phyloP scores from a whole-genome alignment of 352 stramenopile species.

The Globisporangium paddicum region DNA sequence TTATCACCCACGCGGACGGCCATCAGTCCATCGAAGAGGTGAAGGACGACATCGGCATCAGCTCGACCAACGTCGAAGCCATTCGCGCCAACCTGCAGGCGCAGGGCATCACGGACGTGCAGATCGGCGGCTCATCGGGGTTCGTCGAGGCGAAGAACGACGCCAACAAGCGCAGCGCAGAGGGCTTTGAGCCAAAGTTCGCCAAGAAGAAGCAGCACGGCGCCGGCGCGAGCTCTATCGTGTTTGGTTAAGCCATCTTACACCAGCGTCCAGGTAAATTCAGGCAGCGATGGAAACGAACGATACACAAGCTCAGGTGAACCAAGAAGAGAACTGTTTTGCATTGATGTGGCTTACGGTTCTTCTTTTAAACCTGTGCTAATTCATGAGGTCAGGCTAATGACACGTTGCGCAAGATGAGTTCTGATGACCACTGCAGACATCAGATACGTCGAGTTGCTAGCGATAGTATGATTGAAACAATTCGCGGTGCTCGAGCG shows the following conservation, averaged over 20 bases:
- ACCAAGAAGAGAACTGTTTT: background rate
- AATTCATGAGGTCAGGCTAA: no score
- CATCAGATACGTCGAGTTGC: no score
- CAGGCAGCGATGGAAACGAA: background rate
- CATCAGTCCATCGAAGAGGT: slow-evolving; percentile 41
- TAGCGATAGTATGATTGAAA: no score
- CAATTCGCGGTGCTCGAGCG: background rate
- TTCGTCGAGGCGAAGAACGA: slow-evolving; percentile 23
- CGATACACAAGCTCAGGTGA: background rate
- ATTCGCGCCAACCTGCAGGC: slow-evolving; percentile 39
- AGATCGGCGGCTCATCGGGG: slow-evolving; percentile 10
- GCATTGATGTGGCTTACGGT: background rate
- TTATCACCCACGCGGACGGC: slow-evolving; percentile 51
- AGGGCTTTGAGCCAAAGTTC: slow-evolving; percentile 48
- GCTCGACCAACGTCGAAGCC: slow-evolving; percentile 19
- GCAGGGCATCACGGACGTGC: slow-evolving; percentile 24
- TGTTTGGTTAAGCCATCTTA: slow-evolving; percentile 55
- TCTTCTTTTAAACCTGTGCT: background rate
- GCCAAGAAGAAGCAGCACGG: slow-evolving; percentile 78
- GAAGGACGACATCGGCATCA: slow-evolving; percentile 40
- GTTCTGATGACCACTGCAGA: no score
- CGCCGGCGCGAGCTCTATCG: slow-evolving; percentile 71
- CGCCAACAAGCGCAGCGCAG: slow-evolving; percentile 9
- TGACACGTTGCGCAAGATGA: no score
- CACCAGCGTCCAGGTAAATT: background rate